Base-by-base conservation (phyloP, 169 alveolate genomes). In the Eimeria tenella region DNA sequence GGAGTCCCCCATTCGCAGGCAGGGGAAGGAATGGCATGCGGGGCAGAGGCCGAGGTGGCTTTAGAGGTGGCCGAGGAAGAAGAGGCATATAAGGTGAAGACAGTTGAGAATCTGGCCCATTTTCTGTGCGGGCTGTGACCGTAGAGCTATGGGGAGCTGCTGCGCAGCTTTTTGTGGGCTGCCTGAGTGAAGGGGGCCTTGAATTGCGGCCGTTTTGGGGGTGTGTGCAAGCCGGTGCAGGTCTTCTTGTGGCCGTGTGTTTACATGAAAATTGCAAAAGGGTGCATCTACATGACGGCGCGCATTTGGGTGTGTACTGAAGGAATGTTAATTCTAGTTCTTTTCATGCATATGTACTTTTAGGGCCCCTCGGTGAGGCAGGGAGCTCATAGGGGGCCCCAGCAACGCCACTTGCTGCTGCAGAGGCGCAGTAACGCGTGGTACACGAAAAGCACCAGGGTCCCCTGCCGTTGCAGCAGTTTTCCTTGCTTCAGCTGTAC, bases 31-130 rank as follows among this genome's bases (percentile, higher is more conserved):
- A 21, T 52, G 68, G 68, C 68, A 7, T 77, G 21, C 21, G 70
- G 53, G 87, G 87, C 52, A 77, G 87, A 77, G 87, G 87, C 42
- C 63, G 87, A 21, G 87, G 70, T 8, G 87, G 87, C 68, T 77
- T 77, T 60, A 5, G 87, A 77, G 87, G 87, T n/a, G 87, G 87
- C 9, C 42, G 87, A 49, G 87, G 87, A 23, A 77, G 89, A 70
- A 52, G 89, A 25, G 89, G 89, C 86, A 74, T 74, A 62, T 74
- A 74, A 42, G 19, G 50, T 52, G 86, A 74, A 74, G 63, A 25
- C 42, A 19, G 65, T 74, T 50, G 63, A 50, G 63, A 10, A 21
- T 49, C 63, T 31, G 2, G 42, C 42, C 42, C 42, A 31, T 31
- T 31, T 31, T 31, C 42, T 31, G 42, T 31, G 42, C 42, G 42